Base-by-base conservation (phyloP, 2,329 filamentous ascomycete genomes). In the Amphichorda felina region DNA sequence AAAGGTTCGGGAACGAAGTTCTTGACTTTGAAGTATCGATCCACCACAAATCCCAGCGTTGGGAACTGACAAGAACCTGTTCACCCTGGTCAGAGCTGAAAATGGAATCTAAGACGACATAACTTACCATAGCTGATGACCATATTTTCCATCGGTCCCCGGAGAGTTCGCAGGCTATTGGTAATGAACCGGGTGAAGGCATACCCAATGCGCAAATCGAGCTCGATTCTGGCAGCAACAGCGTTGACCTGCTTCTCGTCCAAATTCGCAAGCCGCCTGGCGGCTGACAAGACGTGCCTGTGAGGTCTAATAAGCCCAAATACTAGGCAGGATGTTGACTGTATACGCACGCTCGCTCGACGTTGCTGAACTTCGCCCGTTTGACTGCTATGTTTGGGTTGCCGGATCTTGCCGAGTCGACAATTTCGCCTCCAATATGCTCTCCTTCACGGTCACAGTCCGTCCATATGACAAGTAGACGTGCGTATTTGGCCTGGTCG, bases 361-460 rank as follows among this genome's bases (percentile, higher is more conserved):
- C 89, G 53, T 98, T 98, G 64, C 86, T 96, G 60, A 98, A 98
- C 40, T 68, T 80, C 11, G 91, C 91, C 47, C 91, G 73, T 51
- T 85, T 91, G 38, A 95, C 74, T 41, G 86, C 70, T 29, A 98
- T 77, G 2, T 65, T 64, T 8, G 68, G 58, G 43, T 95, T 96
- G 8, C 74, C 79, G 49, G 77, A 76, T 32, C 68, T 64, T 5
- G 91, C 91, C 39, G 89, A 80, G 35, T 82, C 73, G 30, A 86
- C 79, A 41, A 98, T 89, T 55, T 98, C 89, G 27, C 82, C 72
- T 6, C 91, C 91, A 45, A 98, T 98, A 52, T 96, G 83, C 56
- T 98, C 91, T 25, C 91, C 91, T 66, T 98, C 91, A 37, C 88
- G 78, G 66, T 98, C 91, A 58, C 91, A 96, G 68, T 98, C 91